phyloP scores from a whole-genome alignment of 192 early-diverging fungal genomes.

The Diversispora eburnea region DNA sequence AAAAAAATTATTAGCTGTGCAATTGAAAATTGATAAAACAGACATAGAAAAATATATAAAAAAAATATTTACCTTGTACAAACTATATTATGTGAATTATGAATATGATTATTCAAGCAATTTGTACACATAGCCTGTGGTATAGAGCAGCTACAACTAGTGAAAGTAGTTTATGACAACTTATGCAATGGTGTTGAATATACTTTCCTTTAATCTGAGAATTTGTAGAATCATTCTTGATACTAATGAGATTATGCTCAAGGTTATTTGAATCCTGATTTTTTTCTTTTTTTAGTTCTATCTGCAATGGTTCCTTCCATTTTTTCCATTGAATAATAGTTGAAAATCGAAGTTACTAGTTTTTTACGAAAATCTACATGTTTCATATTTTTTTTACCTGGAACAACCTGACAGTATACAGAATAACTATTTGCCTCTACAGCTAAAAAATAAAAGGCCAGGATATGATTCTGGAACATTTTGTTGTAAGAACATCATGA shows the following conservation, averaged over 20 bases:
- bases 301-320: neutral
- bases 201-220: neutral
- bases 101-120: neutral
- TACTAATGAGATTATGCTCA: neutral
- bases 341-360: neutral
- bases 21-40: conserved; percentile 10
- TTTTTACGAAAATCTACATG: conserved; percentile 2
- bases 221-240: neutral
- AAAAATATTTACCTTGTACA: neutral
- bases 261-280: neutral
- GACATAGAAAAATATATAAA: neutral
- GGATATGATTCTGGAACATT: no score
- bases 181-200: neutral
- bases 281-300: conserved; percentile 11
- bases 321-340: conserved; percentile 9
- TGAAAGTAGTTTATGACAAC: conserved; percentile 4
- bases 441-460: neutral
- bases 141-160: neutral
- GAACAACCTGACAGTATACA: neutral
- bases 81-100: neutral
- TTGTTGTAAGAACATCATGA: conserved; percentile 3
- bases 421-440: neutral
- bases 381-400: conserved; percentile 6
- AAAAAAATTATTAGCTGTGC: neutral
- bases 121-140: neutral